These are phyloP conservation scores for Ustilago sp. DNA, from an alignment of 1,284 basidiomycete genomes.

Conservation along the genomic window DNA sequence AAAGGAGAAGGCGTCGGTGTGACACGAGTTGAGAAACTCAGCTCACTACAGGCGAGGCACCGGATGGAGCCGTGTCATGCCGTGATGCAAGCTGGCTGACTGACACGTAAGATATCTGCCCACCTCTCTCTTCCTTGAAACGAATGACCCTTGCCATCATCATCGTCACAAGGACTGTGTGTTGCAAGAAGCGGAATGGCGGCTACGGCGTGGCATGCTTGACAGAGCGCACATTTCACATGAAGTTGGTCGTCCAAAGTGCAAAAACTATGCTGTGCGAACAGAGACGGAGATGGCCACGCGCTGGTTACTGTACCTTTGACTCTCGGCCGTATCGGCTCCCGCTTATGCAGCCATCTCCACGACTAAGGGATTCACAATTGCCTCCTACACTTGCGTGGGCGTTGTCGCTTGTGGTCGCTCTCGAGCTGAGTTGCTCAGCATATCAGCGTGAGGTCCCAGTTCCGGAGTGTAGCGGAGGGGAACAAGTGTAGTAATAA, in stretches of 20 bases:
- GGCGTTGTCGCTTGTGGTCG: neutral
- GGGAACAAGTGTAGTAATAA: too few species aligned
- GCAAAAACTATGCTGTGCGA: neutral
- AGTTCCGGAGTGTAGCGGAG: too few species aligned
- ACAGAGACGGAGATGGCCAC: neutral
- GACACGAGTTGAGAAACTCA: neutral
- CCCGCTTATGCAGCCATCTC: neutral
- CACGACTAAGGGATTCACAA: neutral
- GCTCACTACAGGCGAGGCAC: constrained; percentile 4
- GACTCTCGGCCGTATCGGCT: constrained; percentile 6
- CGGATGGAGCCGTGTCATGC: constrained; percentile 2
- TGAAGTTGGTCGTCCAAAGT: too few species aligned
- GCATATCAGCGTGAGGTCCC: too few species aligned
- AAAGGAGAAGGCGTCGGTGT: neutral
- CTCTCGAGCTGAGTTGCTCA: too few species aligned
- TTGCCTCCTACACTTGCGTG: neutral
- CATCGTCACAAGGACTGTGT: neutral
- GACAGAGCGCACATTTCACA: neutral
- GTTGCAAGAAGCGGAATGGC: neutral
- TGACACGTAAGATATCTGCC: neutral
- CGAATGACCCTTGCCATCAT: neutral
- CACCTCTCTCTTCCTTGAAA: neutral
- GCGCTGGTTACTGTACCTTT: neutral
- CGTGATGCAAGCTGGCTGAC: neutral
- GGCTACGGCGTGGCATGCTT: neutral